Base-by-base conservation (phyloP, 768 basidiomycete genomes). In the Pleurotus salmoneostramineus region DNA sequence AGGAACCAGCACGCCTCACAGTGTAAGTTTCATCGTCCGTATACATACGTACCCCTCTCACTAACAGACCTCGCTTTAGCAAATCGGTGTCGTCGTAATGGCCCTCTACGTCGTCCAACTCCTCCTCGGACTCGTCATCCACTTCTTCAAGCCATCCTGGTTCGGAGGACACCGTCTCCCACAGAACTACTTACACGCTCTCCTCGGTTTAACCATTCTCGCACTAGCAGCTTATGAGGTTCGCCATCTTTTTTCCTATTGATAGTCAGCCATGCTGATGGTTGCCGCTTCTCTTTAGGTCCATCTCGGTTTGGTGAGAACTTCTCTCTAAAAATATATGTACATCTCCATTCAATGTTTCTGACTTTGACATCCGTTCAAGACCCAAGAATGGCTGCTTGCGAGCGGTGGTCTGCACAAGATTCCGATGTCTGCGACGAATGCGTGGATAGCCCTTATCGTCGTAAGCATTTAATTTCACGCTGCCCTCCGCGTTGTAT, bases 141-240 rank as follows among this genome's bases (percentile, higher is more conserved):
- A 88, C 67, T 80, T 66, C 51, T 58, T 81, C 69, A 87, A 86
- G 65, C 72, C 71, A 5, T 60, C 66, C 0, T 45, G 71, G 21
- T 68, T 77, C 68, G 64, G 63, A 62, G 73, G 72, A 50, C 64
- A 69, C 68, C 69, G 85, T 32, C 71, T 82, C 6, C 74, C 78
- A 35, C 83, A 77, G 49, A 83, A 80, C 62, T 85, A 83, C 67
- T 54, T 80, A 33, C 85, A 87, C 60, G 81, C 75, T 10, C 56
- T 77, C 3, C 62, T 87, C 15, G 86, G 86, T 1, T 66, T 86
- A 6, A 68, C 71, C 0, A 85, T 84, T 52, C 72, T 88, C 52
- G 77, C 69, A 1, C 68, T 85, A 17, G 81, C 83, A 3, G 78
- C 77, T 36, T 83, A 76, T 58, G 77, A 83, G 73, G 79, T 79